Conservation (phyloP, 1,139 yeast genomes). For the Blastobotrys aristatus region DNA sequence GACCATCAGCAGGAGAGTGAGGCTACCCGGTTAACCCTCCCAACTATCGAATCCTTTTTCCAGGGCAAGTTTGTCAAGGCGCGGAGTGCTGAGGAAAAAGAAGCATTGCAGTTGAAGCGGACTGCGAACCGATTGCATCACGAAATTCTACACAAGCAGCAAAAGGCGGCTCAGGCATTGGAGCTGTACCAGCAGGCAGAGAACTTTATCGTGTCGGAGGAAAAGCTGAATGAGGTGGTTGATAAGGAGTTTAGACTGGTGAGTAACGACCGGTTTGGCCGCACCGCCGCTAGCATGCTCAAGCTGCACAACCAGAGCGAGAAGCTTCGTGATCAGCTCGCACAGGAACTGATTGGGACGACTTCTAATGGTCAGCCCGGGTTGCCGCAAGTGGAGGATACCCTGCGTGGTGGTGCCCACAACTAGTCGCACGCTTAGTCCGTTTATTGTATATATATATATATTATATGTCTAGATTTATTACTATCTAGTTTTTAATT, state of each 20-base stretch:
- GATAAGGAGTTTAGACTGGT: conserved; percentile 44
- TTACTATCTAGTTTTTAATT: not conserved
- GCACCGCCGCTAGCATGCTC: not conserved
- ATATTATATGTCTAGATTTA: not conserved
- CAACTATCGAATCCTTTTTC: conserved; percentile 63
- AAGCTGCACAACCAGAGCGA: conserved; percentile 4
- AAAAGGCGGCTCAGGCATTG: conserved; percentile 53
- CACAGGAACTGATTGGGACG: conserved; percentile 26
- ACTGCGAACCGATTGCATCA: conserved; percentile 46
- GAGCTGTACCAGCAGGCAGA: conserved; percentile 69
- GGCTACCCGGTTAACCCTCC: conserved; percentile 65
- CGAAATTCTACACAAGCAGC: conserved; percentile 41
- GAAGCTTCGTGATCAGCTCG: conserved; percentile 16
- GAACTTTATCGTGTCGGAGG: conserved; percentile 60
- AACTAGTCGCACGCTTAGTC: no score
- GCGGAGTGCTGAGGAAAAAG: conserved; percentile 63
- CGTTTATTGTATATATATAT: no score
- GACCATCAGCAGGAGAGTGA: conserved; percentile 39
- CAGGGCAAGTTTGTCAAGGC: conserved; percentile 65
- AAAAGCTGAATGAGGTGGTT: conserved; percentile 53
- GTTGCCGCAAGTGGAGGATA: conserved; percentile 42
- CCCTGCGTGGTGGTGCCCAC: conserved; percentile 28
- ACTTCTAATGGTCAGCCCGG: conserved; percentile 45
- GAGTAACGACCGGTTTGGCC: not conserved
- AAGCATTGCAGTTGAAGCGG: conserved; percentile 47